Conservation (phyloP, 2,329 filamentous ascomycete species). For the Myrmaecium sp. region DNA sequence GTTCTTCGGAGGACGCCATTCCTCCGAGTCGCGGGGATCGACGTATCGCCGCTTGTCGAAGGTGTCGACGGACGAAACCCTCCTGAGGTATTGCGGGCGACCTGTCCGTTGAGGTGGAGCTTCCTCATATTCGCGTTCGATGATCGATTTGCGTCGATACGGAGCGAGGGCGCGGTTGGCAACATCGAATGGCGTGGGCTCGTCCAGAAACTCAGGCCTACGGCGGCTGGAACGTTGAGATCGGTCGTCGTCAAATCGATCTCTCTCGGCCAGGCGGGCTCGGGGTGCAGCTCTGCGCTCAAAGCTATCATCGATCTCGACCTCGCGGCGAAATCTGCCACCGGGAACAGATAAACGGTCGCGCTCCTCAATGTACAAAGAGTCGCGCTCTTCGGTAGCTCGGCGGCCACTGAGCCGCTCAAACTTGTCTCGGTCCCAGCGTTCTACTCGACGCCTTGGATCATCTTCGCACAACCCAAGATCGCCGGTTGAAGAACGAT, state of each 20-base stretch:
- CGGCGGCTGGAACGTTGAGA: constrained; percentile 17
- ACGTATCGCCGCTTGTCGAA: constrained; percentile 58
- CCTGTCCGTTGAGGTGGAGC: constrained; percentile 35
- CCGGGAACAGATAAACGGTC: constrained; percentile 23
- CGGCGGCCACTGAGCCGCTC: constrained; percentile 24
- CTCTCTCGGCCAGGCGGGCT: constrained; percentile 31
- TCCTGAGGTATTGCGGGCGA: constrained; percentile 53
- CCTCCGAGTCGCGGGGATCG: constrained; percentile 39
- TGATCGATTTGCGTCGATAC: constrained; percentile 40
- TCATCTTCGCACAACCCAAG: no score
- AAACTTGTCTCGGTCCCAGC: constrained; percentile 34
- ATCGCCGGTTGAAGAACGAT: no score
- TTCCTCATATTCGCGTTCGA: constrained; percentile 39
- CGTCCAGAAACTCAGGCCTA: constrained; percentile 29
- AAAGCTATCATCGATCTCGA: constrained; percentile 25
- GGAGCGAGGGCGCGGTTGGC: constrained; percentile 37
- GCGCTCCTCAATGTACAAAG: constrained; percentile 26
- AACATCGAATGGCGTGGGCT: constrained; percentile 27
- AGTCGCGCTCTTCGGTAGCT: constrained; percentile 17
- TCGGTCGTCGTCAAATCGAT: constrained; percentile 40
- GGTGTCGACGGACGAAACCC: constrained; percentile 80
- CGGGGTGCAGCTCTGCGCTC: constrained; percentile 23
- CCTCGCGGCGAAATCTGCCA: constrained; percentile 22
- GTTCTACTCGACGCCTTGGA: no score
- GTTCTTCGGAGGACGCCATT: constrained; percentile 49